Percentiles rank a stretch among this genome's conserved stretches.
phyloP scores from a whole-genome alignment of 1,284 basidiomycete species.

The Sphaerobolus stellatus region DNA sequence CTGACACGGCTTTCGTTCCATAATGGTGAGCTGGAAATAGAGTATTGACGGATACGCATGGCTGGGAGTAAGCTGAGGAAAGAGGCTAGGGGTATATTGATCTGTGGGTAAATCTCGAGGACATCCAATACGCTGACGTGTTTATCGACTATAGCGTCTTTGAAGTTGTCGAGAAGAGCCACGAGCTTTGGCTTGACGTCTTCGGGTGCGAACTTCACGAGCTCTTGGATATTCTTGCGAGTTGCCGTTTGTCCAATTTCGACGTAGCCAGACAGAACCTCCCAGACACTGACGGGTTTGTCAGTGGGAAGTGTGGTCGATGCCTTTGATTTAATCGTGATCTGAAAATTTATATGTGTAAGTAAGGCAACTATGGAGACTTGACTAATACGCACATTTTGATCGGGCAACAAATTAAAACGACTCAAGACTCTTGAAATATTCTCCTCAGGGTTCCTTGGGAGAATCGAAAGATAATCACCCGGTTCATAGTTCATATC shows the following conservation, averaged over 20 bases:
- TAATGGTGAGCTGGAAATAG: slow-evolving; percentile 53
- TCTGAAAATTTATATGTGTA: slow-evolving; percentile 23
- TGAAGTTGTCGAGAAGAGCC: slow-evolving; percentile 33
- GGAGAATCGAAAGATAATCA: slow-evolving; percentile 51
- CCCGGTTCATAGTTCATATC: slow-evolving; percentile 42
- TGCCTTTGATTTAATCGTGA: slow-evolving; percentile 38
- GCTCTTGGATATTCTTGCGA: slow-evolving; percentile 36
- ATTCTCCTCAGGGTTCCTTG: slow-evolving; percentile 39
- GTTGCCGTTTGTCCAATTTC: slow-evolving; percentile 48
- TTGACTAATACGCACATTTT: slow-evolving; percentile 34
- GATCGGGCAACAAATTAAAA: slow-evolving; percentile 41
- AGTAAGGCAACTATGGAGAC: neutral
- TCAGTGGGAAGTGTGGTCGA: slow-evolving; percentile 44
- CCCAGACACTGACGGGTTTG: slow-evolving; percentile 35
- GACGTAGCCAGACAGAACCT: slow-evolving; percentile 45
- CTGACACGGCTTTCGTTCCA: slow-evolving; percentile 44
- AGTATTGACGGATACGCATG: slow-evolving; percentile 53
- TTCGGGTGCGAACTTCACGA: slow-evolving; percentile 22
- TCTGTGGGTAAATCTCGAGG: slow-evolving; percentile 40
- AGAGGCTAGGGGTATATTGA: slow-evolving; percentile 39
- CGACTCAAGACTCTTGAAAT: slow-evolving; percentile 41
- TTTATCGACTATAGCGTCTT: slow-evolving; percentile 37
- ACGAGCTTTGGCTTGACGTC: slow-evolving; percentile 26
- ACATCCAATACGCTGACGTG: slow-evolving; percentile 47
- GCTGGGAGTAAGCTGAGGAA: slow-evolving; percentile 47